Evolutionary conservation across 1,139 yeast genomes (phyloP).

Genomic region (Zygoascus sp.): DNA sequence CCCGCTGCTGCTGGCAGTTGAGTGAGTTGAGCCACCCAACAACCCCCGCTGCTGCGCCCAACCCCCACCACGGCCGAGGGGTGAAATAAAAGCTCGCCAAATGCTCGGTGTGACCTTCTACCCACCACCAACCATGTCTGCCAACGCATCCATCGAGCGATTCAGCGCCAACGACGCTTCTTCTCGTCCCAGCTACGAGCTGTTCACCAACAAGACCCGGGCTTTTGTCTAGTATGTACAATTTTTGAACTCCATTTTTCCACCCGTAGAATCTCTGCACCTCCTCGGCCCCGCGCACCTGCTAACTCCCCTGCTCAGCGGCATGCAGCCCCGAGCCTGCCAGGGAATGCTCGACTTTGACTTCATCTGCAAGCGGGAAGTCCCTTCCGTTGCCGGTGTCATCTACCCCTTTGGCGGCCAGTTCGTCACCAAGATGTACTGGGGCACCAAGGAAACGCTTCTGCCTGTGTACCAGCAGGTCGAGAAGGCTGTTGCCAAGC

Average conservation of each 20-base stretch:
- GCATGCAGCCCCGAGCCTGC: constrained; percentile 45
- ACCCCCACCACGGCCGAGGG: background rate
- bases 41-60: background rate
- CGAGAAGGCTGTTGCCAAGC: constrained; percentile 40
- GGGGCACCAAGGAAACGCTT: constrained; percentile 47
- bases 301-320: constrained; percentile 15
- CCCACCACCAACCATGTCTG: constrained; percentile 22
- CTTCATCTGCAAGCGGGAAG: constrained; percentile 43
- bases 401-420: constrained; percentile 48
- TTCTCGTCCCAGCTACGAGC: constrained; percentile 32
- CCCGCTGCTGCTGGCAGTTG: too few species aligned
- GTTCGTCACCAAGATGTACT: constrained; percentile 44
- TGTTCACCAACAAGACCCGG: constrained; percentile 41
- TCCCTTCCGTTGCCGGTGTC: constrained; percentile 47
- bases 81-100: background rate
- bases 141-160: constrained; percentile 31
- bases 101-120: too few species aligned
- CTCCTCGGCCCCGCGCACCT: too few species aligned
- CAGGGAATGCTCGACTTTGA: constrained; percentile 49
- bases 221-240: constrained; percentile 38
- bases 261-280: too few species aligned
- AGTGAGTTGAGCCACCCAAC: too few species aligned
- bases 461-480: constrained; percentile 45
- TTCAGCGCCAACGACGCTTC: constrained; percentile 16
- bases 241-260: too few species aligned